phyloP scores from a whole-genome alignment of 768 basidiomycete genomes.

The Candolleomyces eurysporus region DNA sequence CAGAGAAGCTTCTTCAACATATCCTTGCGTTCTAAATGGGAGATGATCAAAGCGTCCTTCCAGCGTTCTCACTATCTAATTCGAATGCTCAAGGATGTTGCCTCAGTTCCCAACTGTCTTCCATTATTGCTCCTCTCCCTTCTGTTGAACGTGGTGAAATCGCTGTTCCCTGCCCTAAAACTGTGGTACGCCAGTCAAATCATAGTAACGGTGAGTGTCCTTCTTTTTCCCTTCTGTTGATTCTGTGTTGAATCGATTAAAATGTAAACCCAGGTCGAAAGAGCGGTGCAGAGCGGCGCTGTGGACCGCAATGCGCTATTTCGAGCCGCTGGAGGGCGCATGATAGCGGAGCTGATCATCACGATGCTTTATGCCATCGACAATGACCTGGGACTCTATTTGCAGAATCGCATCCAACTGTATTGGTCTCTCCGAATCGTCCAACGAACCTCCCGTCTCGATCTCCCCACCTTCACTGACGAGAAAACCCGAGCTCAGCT shows the following conservation, averaged over 20 bases:
- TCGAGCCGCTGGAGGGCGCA: no score
- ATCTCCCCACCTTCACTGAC: conserved; percentile 74
- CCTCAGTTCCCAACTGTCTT: conserved; percentile 49
- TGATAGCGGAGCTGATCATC: no score
- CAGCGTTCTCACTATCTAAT: conserved; percentile 59
- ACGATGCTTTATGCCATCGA: no score
- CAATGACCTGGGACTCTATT: conserved; percentile 40
- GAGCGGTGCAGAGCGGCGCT: no score
- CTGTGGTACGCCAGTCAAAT: conserved; percentile 73
- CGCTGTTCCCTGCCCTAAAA: conserved; percentile 62
- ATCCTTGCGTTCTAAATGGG: conserved; percentile 43
- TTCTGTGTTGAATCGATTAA: conserved; percentile 3
- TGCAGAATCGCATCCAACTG: conserved; percentile 57
- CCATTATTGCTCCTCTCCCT: conserved; percentile 47
- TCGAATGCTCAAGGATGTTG: conserved; percentile 65
- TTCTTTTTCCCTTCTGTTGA: background rate
- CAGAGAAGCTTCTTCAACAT: conserved; percentile 25
- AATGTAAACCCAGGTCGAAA: conserved; percentile 44
- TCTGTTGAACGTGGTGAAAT: conserved; percentile 35
- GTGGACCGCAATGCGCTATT: no score
- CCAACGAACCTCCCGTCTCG: conserved; percentile 65
- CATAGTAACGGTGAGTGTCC: conserved; percentile 56
- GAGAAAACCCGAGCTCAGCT: conserved; percentile 63
- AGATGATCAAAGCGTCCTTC: conserved; percentile 44
- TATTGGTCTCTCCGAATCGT: conserved; percentile 66